phyloP scores from a whole-genome alignment of 805 yeast genomes.

The Lipomyces mesembrius region DNA sequence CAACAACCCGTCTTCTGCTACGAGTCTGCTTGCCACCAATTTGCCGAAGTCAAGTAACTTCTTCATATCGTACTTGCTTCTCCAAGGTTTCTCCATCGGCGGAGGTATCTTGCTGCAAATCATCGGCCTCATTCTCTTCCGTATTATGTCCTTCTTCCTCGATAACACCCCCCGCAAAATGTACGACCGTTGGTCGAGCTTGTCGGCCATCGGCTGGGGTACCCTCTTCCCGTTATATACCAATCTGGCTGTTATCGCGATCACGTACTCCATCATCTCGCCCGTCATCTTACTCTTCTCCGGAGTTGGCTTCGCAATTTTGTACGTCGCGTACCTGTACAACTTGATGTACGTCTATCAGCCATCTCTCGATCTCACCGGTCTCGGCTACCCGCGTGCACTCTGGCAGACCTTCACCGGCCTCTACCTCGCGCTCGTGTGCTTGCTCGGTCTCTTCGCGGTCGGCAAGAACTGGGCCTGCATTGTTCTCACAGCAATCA shows the following conservation, averaged over 20 bases:
- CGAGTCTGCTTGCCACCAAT: constrained; percentile 71
- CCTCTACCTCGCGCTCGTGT: constrained; percentile 81
- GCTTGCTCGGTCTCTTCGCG: constrained; percentile 81
- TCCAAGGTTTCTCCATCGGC: constrained; percentile 79
- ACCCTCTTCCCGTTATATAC: constrained; percentile 78
- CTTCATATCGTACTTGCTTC: constrained; percentile 78
- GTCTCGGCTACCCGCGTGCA: constrained; percentile 85
- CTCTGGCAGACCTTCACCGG: constrained; percentile 88
- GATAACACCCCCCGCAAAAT: constrained; percentile 91
- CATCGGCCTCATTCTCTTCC: constrained; percentile 71
- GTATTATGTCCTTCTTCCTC: constrained; percentile 68
- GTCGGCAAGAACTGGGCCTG: constrained; percentile 98
- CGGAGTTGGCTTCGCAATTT: constrained; percentile 66
- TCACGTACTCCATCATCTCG: constrained; percentile 80
- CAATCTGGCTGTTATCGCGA: constrained; percentile 69
- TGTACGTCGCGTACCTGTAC: constrained; percentile 79
- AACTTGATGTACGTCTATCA: constrained; percentile 71
- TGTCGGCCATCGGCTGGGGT: constrained; percentile 79
- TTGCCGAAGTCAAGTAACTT: constrained; percentile 91
- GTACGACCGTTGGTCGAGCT: constrained; percentile 73
- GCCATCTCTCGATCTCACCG: constrained; percentile 75
- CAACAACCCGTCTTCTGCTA: constrained; percentile 69
- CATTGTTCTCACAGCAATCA: constrained; percentile 70
- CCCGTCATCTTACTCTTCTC: constrained; percentile 83
- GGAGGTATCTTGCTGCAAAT: constrained; percentile 79